phyloP scores from a whole-genome alignment of 192 early-diverging fungal genomes.

The Coemansia interrupta region DNA sequence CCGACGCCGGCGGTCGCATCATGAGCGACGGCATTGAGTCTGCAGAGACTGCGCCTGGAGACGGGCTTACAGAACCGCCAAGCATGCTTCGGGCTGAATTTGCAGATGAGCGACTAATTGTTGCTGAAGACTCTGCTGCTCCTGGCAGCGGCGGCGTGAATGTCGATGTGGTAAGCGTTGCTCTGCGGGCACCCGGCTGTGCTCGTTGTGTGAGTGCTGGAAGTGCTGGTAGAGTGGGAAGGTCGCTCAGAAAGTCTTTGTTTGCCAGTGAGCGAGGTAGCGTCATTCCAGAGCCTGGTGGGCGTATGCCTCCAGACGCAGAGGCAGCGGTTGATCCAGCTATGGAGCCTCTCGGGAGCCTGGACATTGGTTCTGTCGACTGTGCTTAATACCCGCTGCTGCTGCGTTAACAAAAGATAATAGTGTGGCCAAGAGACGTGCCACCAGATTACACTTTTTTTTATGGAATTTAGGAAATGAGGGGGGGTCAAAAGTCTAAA shows the following conservation, averaged over 20 bases:
- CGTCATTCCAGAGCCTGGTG: constrained; percentile 36
- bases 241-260: constrained; percentile 22
- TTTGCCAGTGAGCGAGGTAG: constrained; percentile 24
- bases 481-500: no score
- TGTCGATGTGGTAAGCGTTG: constrained; percentile 35
- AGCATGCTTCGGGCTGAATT: constrained; percentile 15
- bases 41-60: constrained; percentile 5
- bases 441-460: no score
- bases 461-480: no score
- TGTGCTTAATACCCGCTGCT: neutral
- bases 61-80: constrained; percentile 26
- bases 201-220: constrained; percentile 37
- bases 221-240: constrained; percentile 21
- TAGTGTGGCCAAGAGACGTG: no score
- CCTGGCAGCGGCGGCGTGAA: constrained; percentile 24
- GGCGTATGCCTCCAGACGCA: constrained; percentile 26
- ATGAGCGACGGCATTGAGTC: constrained; percentile 8
- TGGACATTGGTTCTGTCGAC: constrained; percentile 26
- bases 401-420: no score
- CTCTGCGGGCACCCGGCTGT: constrained; percentile 22
- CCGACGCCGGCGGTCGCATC: constrained; percentile 3
- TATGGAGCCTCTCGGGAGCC: constrained; percentile 32
- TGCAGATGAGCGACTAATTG: constrained; percentile 37
- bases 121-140: constrained; percentile 1
- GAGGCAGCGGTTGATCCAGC: constrained; percentile 11